Evolutionary conservation across 2,329 filamentous ascomycete species (phyloP).

Genomic region (Trichoderma atroviride): DNA sequence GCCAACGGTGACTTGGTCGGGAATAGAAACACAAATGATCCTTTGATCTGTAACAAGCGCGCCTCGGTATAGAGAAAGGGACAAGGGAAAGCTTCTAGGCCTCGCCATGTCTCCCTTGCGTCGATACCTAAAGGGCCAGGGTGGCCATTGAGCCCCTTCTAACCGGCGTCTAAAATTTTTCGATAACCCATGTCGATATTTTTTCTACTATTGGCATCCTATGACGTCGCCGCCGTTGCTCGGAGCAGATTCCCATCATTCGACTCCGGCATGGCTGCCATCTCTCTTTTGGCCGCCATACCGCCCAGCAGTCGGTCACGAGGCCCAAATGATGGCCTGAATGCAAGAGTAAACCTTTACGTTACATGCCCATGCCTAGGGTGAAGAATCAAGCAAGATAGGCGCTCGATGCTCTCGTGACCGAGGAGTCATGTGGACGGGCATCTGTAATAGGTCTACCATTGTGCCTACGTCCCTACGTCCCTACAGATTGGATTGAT

Average conservation of each 20-base stretch:
- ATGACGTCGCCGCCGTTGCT: conserved; percentile 21
- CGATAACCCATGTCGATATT: conserved; percentile 4
- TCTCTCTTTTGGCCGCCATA: not conserved
- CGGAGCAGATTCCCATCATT: conserved; percentile 2
- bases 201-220: not conserved
- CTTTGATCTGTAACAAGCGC: conserved; percentile 10
- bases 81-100: not conserved
- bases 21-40: not conserved
- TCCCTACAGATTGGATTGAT: not conserved
- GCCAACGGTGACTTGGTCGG: not conserved
- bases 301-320: conserved; percentile 11
- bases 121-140: conserved; percentile 21
- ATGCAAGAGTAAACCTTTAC: not conserved
- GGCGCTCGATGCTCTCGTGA: conserved; percentile 18
- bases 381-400: not conserved
- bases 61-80: conserved; percentile 5
- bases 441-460: not conserved
- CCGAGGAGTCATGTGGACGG: conserved; percentile 19
- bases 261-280: conserved; percentile 6
- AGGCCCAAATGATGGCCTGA: not conserved
- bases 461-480: not conserved
- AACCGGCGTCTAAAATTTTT: conserved; percentile 15
- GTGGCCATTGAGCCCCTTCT: conserved; percentile 11
- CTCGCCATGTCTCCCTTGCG: not conserved
- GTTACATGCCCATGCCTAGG: not conserved